A percentile compares a stretch with the other conserved stretches of the same genome.
Conservation (phyloP, 1,139 yeast genomes). For the Geotrichum klebahnii region DNA sequence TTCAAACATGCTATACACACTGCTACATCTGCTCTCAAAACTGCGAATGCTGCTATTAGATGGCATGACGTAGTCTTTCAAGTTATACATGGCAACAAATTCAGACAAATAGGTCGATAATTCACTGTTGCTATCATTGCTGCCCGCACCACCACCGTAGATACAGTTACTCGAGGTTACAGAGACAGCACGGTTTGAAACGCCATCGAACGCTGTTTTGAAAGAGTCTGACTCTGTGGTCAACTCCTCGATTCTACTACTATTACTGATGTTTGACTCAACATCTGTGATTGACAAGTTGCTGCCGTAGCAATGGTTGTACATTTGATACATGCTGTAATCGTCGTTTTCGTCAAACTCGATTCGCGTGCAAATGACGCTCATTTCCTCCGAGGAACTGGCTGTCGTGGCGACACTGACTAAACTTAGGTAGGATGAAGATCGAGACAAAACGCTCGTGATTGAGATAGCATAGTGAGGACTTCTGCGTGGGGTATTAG, state of each 20-base stretch:
- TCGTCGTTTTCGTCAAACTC: background rate
- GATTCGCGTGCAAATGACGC: background rate
- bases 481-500: no score
- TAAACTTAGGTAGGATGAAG: background rate
- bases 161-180: background rate
- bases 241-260: background rate
- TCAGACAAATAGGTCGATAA: background rate
- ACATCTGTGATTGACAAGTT: background rate
- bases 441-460: background rate
- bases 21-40: background rate
- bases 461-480: background rate
- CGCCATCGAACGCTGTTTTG: constrained; percentile 1
- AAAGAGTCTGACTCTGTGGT: background rate
- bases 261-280: background rate
- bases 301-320: background rate
- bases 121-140: background rate
- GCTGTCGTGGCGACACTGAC: no score
- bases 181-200: background rate
- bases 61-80: constrained; percentile 2
- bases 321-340: background rate
- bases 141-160: background rate
- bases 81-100: constrained; percentile 3
- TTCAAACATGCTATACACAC: no score
- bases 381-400: background rate
- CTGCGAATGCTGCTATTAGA: no score